phyloP scores from a whole-genome alignment of 73 alveolate genomes.

The Paramecium biaurelia region DNA sequence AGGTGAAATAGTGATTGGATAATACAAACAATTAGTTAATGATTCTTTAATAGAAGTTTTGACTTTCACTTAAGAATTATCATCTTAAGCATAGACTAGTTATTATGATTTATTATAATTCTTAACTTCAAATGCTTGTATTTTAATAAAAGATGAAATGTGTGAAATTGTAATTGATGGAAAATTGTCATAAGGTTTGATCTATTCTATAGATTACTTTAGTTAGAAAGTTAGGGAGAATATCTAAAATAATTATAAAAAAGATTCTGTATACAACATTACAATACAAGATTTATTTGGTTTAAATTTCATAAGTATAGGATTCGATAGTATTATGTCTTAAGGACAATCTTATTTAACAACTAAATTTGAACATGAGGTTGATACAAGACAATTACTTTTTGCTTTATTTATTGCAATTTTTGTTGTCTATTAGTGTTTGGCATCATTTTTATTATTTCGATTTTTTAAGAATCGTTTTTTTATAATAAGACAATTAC shows the following conservation, averaged over 20 bases:
- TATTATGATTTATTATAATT: not conserved
- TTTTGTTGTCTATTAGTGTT: not conserved
- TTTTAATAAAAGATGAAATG: not conserved
- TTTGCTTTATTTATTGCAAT: not conserved
- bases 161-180: slow-evolving; percentile 9
- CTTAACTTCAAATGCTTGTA: not conserved
- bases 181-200: not conserved
- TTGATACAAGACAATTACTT: not conserved
- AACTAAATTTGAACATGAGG: not conserved
- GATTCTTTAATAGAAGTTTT: not conserved
- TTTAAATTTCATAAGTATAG: not conserved
- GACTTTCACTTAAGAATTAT: not conserved
- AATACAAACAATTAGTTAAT: not conserved
- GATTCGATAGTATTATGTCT: not conserved
- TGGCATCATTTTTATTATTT: not conserved
- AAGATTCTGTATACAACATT: not conserved
- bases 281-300: not conserved
- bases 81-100: not conserved
- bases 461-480: not conserved
- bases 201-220: not conserved
- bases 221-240: not conserved
- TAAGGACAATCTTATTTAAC: not conserved
- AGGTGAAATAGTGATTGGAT: not conserved
- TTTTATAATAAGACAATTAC: slow-evolving; percentile 22
- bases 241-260: not conserved